A percentile compares a stretch with the other conserved stretches of the same genome.
Conservation (phyloP, 495 filamentous ascomycete genomes). For the Penicillium manginii region DNA sequence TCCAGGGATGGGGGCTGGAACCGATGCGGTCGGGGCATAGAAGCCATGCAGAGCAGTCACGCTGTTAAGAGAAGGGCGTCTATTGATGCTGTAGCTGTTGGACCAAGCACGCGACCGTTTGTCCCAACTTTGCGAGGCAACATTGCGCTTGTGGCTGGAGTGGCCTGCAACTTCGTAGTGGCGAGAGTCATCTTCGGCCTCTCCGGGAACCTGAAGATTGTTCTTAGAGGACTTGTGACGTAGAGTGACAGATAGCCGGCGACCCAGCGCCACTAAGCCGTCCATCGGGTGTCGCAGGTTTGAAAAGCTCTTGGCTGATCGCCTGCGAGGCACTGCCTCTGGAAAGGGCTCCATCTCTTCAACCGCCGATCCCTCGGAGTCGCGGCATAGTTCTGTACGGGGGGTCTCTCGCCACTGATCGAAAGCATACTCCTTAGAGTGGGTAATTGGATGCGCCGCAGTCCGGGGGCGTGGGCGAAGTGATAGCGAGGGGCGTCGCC, state of each 20-base stretch:
- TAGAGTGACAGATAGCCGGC: constrained; percentile 49
- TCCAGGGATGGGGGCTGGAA: constrained; percentile 42
- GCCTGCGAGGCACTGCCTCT: constrained; percentile 39
- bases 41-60: constrained; percentile 45
- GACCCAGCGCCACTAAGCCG: constrained; percentile 48
- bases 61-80: constrained; percentile 44
- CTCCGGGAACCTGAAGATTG: constrained; percentile 22
- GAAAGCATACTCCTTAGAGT: constrained; percentile 26
- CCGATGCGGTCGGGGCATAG: constrained; percentile 37
- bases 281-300: constrained; percentile 49
- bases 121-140: constrained; percentile 28
- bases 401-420: constrained; percentile 36
- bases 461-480: constrained; percentile 42
- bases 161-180: constrained; percentile 17
- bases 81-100: constrained; percentile 39
- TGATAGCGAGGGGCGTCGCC: constrained; percentile 44
- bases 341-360: constrained; percentile 45
- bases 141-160: constrained; percentile 23
- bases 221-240: constrained; percentile 47
- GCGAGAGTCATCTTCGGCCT: constrained; percentile 20
- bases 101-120: constrained; percentile 27
- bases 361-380: constrained; percentile 33
- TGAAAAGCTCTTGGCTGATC: constrained; percentile 51
- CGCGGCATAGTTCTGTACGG: constrained; percentile 30
- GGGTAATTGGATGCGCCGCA: constrained; percentile 26